Conservation (phyloP, 2,329 filamentous ascomycete genomes). For the Fusarium agapanthi region DNA sequence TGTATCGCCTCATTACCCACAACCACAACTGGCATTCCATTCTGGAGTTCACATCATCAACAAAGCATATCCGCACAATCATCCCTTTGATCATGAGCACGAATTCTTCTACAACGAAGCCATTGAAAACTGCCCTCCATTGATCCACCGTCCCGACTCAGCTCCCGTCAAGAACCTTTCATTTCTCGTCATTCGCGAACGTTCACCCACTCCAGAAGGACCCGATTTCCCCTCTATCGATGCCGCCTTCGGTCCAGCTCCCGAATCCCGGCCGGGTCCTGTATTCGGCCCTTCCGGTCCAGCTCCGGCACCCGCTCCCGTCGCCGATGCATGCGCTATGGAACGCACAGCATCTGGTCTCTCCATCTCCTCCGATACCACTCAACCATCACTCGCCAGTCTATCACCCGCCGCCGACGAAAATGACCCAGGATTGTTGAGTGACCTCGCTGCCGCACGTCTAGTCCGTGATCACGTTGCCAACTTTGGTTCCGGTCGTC, state of each 20-base stretch:
- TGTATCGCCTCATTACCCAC: background rate
- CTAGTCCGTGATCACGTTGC: slow-evolving; percentile 59
- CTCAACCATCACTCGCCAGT: slow-evolving; percentile 42
- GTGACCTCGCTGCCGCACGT: slow-evolving; percentile 58
- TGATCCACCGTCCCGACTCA: slow-evolving; percentile 35
- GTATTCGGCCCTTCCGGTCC: slow-evolving; percentile 25
- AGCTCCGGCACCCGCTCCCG: background rate
- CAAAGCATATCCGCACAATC: slow-evolving; percentile 11
- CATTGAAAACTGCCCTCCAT: slow-evolving; percentile 19
- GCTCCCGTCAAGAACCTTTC: slow-evolving; percentile 46
- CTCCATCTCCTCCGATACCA: slow-evolving; percentile 55
- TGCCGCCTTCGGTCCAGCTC: slow-evolving; percentile 20
- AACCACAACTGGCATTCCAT: slow-evolving; percentile 1
- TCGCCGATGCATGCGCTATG: slow-evolving; percentile 45
- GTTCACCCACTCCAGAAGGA: slow-evolving; percentile 38
- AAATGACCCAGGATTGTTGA: slow-evolving; percentile 48
- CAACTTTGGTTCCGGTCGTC: slow-evolving; percentile 44
- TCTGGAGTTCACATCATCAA: slow-evolving; percentile 14
- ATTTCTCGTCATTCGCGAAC: slow-evolving; percentile 53
- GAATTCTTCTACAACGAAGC: slow-evolving; percentile 20
- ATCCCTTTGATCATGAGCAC: slow-evolving; percentile 13
- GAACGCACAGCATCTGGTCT: slow-evolving; percentile 61
- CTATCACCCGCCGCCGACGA: slow-evolving; percentile 39
- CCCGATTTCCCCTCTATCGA: slow-evolving; percentile 22
- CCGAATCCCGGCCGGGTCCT: slow-evolving; percentile 30